These are phyloP conservation scores for Thecaphora thlaspeos DNA, from an alignment of 1,284 basidiomycete species.

Conservation along the genomic window DNA sequence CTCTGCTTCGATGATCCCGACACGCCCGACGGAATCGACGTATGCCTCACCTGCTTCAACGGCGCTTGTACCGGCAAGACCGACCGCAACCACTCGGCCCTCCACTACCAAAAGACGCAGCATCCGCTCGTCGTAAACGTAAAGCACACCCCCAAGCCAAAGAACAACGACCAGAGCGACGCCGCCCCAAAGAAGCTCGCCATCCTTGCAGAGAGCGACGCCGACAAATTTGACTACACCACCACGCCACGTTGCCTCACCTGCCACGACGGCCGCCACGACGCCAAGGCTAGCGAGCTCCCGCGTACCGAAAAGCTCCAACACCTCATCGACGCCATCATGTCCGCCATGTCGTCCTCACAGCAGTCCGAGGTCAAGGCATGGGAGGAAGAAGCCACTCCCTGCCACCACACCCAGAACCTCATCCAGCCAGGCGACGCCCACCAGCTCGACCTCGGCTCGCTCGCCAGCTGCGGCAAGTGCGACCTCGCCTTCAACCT, in stretches of 20 bases:
- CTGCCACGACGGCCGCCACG: constrained; percentile 66
- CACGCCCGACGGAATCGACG: constrained; percentile 70
- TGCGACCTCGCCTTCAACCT: constrained; percentile 66
- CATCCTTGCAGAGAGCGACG: constrained; percentile 77
- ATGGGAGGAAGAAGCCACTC: constrained; percentile 89
- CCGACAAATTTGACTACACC: constrained; percentile 77
- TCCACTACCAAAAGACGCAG: constrained; percentile 61
- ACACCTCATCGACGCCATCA: constrained; percentile 69
- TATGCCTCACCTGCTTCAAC: constrained; percentile 91
- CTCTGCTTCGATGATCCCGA: constrained; percentile 95
- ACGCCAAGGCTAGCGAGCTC: no score
- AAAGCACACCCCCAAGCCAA: constrained; percentile 67
- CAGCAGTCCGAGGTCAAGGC: constrained; percentile 92
- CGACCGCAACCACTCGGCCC: constrained; percentile 42
- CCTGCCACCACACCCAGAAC: constrained; percentile 83
- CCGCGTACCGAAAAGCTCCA: constrained; percentile 59
- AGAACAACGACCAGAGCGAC: constrained; percentile 3
- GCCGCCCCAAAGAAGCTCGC: constrained; percentile 73
- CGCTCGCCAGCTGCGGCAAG: constrained; percentile 33
- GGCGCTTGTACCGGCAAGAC: constrained; percentile 62
- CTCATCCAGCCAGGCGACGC: constrained; percentile 64
- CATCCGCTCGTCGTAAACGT: constrained; percentile 81
- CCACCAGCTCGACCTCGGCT: constrained; percentile 35
- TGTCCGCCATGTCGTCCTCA: constrained; percentile 80
- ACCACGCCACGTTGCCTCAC: constrained; percentile 69